phyloP scores from a whole-genome alignment of 2,329 filamentous ascomycete species.

The Kalmusia sp. region DNA sequence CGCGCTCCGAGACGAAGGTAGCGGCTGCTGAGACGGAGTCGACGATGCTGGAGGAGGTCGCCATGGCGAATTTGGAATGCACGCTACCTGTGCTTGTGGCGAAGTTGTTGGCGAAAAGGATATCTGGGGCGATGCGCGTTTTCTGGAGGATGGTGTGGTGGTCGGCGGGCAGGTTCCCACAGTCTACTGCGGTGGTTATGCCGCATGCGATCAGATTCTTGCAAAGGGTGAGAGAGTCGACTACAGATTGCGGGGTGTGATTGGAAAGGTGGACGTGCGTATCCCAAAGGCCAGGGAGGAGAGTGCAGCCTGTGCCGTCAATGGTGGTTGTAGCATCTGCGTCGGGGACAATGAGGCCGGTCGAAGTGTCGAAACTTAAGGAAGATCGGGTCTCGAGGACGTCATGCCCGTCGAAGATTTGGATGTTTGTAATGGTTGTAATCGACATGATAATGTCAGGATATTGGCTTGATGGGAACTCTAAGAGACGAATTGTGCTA shows the following conservation, averaged over 20 bases:
- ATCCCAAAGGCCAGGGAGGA: conserved; percentile 14
- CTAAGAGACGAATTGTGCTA: too few relatives aligned
- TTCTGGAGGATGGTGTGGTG: not conserved
- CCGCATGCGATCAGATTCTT: conserved; percentile 1
- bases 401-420: conserved; percentile 10
- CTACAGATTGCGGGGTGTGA: not conserved
- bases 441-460: not conserved
- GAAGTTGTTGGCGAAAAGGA: conserved; percentile 5
- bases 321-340: not conserved
- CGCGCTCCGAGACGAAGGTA: conserved; percentile 3
- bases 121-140: not conserved
- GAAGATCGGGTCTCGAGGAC: not conserved
- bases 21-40: conserved; percentile 3
- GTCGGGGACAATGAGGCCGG: not conserved
- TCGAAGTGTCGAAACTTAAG: conserved; percentile 6
- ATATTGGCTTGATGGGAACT: not conserved
- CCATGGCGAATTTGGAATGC: conserved; percentile 7
- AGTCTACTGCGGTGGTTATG: conserved; percentile 7
- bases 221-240: not conserved
- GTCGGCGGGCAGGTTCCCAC: not conserved
- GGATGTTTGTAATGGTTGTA: conserved; percentile 6
- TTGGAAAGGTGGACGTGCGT: conserved; percentile 7
- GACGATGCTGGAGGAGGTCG: conserved; percentile 1
- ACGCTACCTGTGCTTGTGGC: conserved; percentile 9
- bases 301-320: conserved; percentile 7